These are phyloP conservation scores for Colletotrichum acutatum DNA, from an alignment of 2,329 filamentous ascomycete species.

Conservation along the genomic window DNA sequence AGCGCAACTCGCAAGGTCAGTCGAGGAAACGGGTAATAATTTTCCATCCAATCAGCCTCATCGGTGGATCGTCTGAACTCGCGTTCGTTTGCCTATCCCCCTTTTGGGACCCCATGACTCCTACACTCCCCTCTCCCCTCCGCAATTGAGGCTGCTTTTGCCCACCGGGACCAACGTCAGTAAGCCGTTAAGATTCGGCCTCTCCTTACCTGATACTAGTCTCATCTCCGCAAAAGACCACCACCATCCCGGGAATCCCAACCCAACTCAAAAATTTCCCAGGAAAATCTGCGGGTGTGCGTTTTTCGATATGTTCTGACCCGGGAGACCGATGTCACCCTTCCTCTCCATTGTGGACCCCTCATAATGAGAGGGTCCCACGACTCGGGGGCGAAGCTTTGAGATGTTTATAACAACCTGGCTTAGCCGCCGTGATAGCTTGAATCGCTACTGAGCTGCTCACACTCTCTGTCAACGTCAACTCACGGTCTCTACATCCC, in stretches of 20 bases:
- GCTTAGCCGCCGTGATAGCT: background rate
- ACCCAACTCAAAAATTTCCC: background rate
- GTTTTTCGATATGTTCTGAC: background rate
- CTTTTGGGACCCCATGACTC: background rate
- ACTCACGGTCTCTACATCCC: conserved; percentile 8
- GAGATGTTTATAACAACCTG: conserved; percentile 12
- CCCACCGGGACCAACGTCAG: background rate
- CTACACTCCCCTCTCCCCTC: background rate
- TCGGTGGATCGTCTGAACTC: background rate
- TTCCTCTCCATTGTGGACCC: background rate
- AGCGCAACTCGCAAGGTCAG: background rate
- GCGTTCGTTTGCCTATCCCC: background rate
- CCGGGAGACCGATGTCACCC: background rate
- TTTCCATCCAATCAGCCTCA: conserved; percentile 17
- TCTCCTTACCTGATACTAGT: background rate
- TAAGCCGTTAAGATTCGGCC: background rate
- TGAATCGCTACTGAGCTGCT: no score
- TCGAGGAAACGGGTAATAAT: conserved; percentile 2
- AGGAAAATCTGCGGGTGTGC: background rate
- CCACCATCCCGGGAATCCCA: conserved; percentile 8
- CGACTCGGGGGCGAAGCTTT: conserved; percentile 14
- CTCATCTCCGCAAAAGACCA: conserved; percentile 21
- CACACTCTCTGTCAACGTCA: background rate
- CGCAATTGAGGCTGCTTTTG: background rate
- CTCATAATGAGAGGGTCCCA: background rate